Percentiles rank a stretch among this genome's conserved stretches.
These are phyloP conservation scores for Drechslerella stenobrocha DNA, from an alignment of 2,329 filamentous ascomycete genomes.

Conservation along the genomic window DNA sequence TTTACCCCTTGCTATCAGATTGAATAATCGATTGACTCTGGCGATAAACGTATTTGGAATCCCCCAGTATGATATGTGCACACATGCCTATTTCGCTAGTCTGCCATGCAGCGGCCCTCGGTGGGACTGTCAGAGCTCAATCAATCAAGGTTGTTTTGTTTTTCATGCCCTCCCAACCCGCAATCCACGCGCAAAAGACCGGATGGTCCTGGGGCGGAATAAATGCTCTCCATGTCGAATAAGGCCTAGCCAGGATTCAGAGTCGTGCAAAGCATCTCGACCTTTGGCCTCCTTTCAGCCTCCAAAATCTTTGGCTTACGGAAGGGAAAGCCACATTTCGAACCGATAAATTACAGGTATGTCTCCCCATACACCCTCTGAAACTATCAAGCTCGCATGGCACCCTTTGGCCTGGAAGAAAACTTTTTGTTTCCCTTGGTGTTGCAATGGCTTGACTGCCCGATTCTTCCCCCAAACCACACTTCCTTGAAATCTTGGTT, in stretches of 20 bases:
- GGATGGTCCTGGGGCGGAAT: conserved; percentile 46
- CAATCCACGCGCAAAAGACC: conserved; percentile 48
- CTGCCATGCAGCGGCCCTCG: conserved; percentile 33
- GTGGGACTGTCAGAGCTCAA: conserved; percentile 41
- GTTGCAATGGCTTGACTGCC: conserved; percentile 1
- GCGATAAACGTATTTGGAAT: conserved; percentile 47
- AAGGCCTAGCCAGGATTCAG: conserved; percentile 23
- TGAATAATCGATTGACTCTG: conserved; percentile 36
- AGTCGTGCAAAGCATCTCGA: conserved; percentile 46
- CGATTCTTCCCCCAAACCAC: conserved; percentile 1
- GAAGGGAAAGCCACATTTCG: conserved; percentile 48
- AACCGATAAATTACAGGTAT: conserved; percentile 48
- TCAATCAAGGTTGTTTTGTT: conserved; percentile 22
- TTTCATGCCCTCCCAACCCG: conserved; percentile 24
- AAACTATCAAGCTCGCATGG: conserved; percentile 48
- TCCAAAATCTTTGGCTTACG: conserved; percentile 31
- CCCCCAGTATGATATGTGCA: conserved; percentile 25
- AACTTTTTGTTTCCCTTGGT: conserved; percentile 2
- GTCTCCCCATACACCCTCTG: conserved; percentile 44
- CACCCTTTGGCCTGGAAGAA: conserved; percentile 39
- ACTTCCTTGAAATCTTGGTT: conserved; percentile 1
- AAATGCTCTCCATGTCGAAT: conserved; percentile 27
- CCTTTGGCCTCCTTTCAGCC: conserved; percentile 44
- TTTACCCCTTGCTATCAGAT: conserved; percentile 15
- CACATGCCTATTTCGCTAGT: conserved; percentile 48